Conservation (phyloP, 495 filamentous ascomycete species). For the Amniculicola lignicola region DNA sequence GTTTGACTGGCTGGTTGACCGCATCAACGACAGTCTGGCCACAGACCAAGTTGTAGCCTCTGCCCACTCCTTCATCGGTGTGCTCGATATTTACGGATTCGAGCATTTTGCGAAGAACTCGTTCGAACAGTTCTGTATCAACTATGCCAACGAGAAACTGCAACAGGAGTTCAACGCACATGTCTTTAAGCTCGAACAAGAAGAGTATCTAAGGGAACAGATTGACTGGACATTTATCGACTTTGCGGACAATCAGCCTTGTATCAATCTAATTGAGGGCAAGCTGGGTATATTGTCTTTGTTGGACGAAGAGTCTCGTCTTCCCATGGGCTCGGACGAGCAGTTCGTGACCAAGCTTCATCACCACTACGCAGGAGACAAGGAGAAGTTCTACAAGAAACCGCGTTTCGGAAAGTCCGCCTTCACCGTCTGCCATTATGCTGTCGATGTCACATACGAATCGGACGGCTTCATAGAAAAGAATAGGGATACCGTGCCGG, state of each 20-base stretch:
- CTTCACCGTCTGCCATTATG: slow-evolving; percentile 99
- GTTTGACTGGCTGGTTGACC: slow-evolving; percentile 98
- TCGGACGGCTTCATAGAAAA: slow-evolving; percentile 99
- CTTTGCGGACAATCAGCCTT: slow-evolving; percentile 99
- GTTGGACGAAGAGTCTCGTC: slow-evolving; percentile 90
- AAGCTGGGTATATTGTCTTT: slow-evolving; percentile 91
- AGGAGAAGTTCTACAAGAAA: slow-evolving; percentile 98
- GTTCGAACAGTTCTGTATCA: slow-evolving; percentile 99
- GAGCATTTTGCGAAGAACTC: slow-evolving; percentile 99
- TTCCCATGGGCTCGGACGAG: slow-evolving; percentile 97
- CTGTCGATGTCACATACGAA: slow-evolving; percentile 97
- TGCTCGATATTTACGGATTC: slow-evolving; percentile 99
- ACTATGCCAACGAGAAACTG: slow-evolving; percentile 98
- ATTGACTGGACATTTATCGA: slow-evolving; percentile 99
- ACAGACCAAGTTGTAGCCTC: slow-evolving; percentile 80
- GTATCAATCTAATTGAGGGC: slow-evolving; percentile 97
- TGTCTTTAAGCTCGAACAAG: slow-evolving; percentile 99
- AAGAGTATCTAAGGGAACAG: slow-evolving; percentile 93
- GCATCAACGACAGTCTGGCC: slow-evolving; percentile 85
- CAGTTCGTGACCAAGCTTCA: slow-evolving; percentile 97
- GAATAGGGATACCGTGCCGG: slow-evolving; percentile 96
- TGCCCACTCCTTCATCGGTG: slow-evolving; percentile 93
- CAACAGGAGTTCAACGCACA: slow-evolving; percentile 99
- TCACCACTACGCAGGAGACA: slow-evolving; percentile 85
- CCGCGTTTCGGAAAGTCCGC: slow-evolving; percentile 95